phyloP scores from a whole-genome alignment of 352 stramenopile species.

The Phytophthora pinifolia region DNA sequence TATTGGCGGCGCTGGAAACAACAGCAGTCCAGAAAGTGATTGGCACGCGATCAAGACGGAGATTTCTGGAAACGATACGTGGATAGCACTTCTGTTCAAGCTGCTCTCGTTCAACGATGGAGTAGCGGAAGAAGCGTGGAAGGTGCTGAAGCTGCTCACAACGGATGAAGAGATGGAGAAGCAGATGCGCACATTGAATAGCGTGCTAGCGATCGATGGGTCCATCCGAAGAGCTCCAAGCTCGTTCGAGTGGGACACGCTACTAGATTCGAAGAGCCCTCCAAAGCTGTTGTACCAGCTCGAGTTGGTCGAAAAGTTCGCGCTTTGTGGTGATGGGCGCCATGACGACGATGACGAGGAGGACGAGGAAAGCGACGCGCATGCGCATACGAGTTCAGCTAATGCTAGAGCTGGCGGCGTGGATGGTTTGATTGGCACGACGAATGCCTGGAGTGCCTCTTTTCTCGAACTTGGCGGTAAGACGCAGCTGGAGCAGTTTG shows the following conservation, averaged over 20 bases:
- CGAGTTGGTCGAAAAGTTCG: conserved; percentile 63
- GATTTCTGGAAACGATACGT: conserved; percentile 49
- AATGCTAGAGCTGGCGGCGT: conserved; percentile 5
- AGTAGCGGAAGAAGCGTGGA: conserved; percentile 75
- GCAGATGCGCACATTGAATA: conserved; percentile 65
- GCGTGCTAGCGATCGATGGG: conserved; percentile 65
- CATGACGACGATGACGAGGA: conserved; percentile 25
- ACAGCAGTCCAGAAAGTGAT: conserved; percentile 52
- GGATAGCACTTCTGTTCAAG: conserved; percentile 46
- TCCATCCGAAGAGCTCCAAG: conserved; percentile 45
- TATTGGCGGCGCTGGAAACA: conserved; percentile 36
- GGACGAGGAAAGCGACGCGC: conserved; percentile 13
- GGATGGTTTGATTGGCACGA: conserved; percentile 37
- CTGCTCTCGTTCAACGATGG: conserved; percentile 46
- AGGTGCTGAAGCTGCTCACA: conserved; percentile 70
- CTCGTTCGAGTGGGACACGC: conserved; percentile 54
- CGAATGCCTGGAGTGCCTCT: conserved; percentile 63
- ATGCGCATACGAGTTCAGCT: background rate
- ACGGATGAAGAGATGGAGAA: conserved; percentile 72
- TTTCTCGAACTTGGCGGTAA: conserved; percentile 69
- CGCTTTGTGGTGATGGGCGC: conserved; percentile 38
- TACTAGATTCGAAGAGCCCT: conserved; percentile 59
- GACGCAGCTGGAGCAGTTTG: conserved; percentile 52
- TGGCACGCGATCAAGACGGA: conserved; percentile 72
- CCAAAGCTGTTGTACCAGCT: conserved; percentile 72